Conservation (phyloP, 495 filamentous ascomycete species). For the Amphirosellinia nigrospora region DNA sequence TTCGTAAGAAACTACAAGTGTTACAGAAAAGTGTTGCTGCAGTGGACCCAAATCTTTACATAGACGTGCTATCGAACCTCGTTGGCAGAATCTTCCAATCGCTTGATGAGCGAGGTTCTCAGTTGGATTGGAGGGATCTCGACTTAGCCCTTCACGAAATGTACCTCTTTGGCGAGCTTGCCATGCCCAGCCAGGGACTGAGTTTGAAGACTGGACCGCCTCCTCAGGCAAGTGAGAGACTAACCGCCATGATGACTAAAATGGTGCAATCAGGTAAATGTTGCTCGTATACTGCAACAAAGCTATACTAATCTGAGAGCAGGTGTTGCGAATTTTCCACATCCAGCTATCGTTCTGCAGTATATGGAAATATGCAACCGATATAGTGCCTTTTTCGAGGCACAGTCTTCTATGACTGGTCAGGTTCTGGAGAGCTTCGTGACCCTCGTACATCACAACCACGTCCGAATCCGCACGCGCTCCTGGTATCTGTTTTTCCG, state of each 20-base stretch:
- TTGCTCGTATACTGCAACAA: not conserved
- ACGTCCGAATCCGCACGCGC: constrained; percentile 81
- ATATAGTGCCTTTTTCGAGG: constrained; percentile 91
- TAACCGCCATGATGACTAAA: constrained; percentile 88
- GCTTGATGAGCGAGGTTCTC: constrained; percentile 69
- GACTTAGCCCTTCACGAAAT: constrained; percentile 97
- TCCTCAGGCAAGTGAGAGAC: constrained; percentile 72
- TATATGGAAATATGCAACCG: constrained; percentile 98
- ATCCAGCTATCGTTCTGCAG: constrained; percentile 90
- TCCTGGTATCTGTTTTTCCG: constrained; percentile 98
- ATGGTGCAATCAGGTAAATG: constrained; percentile 89
- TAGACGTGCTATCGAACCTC: constrained; percentile 81
- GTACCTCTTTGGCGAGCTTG: constrained; percentile 93
- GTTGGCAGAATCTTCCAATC: constrained; percentile 82
- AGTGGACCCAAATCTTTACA: constrained; percentile 83
- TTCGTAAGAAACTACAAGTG: constrained; percentile 84
- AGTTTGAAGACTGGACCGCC: constrained; percentile 82
- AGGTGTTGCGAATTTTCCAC: constrained; percentile 83
- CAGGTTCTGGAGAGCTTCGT: constrained; percentile 93
- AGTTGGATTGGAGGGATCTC: constrained; percentile 92
- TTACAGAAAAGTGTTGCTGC: constrained; percentile 89
- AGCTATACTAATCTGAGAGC: constrained; percentile 26
- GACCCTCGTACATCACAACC: constrained; percentile 81
- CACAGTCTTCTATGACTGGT: constrained; percentile 76
- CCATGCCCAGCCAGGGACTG: constrained; percentile 80